These are phyloP conservation scores for Sphagnum magellanicum DNA, from an alignment of 228 moss, liverwort and hornwort genomes.

Conservation along the genomic window DNA sequence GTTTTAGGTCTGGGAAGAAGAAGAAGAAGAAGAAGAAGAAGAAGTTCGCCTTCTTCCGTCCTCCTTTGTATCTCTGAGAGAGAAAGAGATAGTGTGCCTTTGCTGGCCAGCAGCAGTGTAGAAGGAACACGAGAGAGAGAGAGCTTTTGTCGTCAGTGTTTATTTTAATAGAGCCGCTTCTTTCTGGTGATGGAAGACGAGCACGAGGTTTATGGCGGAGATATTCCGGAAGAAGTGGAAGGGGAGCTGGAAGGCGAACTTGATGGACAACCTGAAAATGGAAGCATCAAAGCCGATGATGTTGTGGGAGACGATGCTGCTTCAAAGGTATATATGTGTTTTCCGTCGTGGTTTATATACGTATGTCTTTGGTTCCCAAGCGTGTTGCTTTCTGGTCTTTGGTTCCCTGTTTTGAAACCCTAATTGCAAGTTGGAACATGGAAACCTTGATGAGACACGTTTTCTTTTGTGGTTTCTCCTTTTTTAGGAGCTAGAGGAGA, in stretches of 20 bases:
- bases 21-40: too few relatives aligned
- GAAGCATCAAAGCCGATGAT: slow-evolving; percentile 33
- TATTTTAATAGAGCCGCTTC: too few relatives aligned
- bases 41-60: too few relatives aligned
- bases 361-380: too few relatives aligned
- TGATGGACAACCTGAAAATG: slow-evolving; percentile 44
- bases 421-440: background rate
- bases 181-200: slow-evolving; percentile 70
- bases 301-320: slow-evolving; percentile 26
- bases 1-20: too few relatives aligned
- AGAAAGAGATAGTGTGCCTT: too few relatives aligned
- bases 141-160: too few relatives aligned
- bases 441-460: background rate
- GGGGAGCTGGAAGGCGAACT: slow-evolving; percentile 40
- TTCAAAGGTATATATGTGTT: slow-evolving; percentile 23
- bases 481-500: slow-evolving; percentile 69
- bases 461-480: background rate
- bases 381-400: background rate
- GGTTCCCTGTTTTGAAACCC: background rate
- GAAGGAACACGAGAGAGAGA: too few relatives aligned
- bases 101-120: too few relatives aligned
- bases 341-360: too few relatives aligned
- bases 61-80: too few relatives aligned
- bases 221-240: slow-evolving; percentile 90
- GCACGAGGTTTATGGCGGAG: slow-evolving; percentile 96